Evolutionary conservation across 768 basidiomycete species (phyloP), one percentile per base, ranked within the genome.

Genomic region (Tricholoma saponaceum): DNA sequence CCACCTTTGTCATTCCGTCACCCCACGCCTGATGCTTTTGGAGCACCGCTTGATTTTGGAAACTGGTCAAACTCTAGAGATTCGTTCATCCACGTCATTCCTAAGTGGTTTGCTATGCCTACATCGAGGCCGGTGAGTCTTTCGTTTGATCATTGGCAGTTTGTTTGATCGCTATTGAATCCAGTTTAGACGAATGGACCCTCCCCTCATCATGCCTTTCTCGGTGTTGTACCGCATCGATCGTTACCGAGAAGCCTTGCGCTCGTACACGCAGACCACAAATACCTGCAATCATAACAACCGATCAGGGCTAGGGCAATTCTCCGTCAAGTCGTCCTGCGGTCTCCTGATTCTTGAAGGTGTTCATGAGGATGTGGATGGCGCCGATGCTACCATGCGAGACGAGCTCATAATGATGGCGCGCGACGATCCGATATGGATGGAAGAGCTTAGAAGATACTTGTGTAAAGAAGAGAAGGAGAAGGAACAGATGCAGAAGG

Each of bases 291-390:
- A 22, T 43, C 20, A 43, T 22, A 3, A 16, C 16, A 10, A 43
- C 16, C 41, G 12, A 23, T 41, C n/a, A 18, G 55, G 16, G 30
- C 16, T 4, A 56, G 55, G 16, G n/a, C 47, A 56, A 56, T 46
- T 46, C 14, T 5, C 46, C 7, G 14, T 50, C 46, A 51, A 32
- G 32, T 5, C 46, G 26, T 13, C 55, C 32, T 30, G 49, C 8
- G 32, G 20, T 53, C 28, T 58, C 47, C 55, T 59, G 30, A 22
- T 25, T 55, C 52, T 57, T 18, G 60, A 63, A 53, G 60, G 33
- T 44, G 57, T 63, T 32, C 55, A 61, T 50, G 59, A 60, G 43
- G 62, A 57, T 59, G 60, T 54, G 16, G 54, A 61, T 26, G 62
- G 54, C 16, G 57, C 54, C n/a, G 57, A 63, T 56, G 57, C 57